phyloP scores from a whole-genome alignment of 306 rosid genomes.

The Sesbania bispinosa region DNA sequence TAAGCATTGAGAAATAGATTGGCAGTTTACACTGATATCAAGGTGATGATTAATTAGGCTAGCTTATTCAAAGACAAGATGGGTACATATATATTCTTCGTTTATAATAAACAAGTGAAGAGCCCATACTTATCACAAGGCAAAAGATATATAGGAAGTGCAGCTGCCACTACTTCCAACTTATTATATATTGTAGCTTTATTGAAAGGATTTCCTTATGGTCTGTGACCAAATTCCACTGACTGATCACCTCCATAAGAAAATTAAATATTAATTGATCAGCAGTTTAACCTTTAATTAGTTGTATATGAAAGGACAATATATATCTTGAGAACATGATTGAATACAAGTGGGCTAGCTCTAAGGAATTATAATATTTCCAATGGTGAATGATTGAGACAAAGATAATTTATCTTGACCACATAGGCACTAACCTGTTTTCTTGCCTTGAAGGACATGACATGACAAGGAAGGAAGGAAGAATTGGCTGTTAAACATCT shows the following conservation, averaged over 20 bases:
- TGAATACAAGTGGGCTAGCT: conserved; percentile 50
- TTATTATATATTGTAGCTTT: background rate
- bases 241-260: conserved; percentile 32
- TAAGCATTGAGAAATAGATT: background rate
- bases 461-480: conserved; percentile 19
- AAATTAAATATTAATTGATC: conserved; percentile 25
- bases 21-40: background rate
- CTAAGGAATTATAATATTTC: conserved; percentile 34
- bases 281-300: conserved; percentile 15
- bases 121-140: conserved; percentile 33
- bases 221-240: conserved; percentile 33
- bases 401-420: conserved; percentile 41
- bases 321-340: conserved; percentile 23
- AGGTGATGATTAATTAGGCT: background rate
- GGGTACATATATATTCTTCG: background rate
- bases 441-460: conserved; percentile 28
- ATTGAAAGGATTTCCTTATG: conserved; percentile 24
- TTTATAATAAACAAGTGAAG: conserved; percentile 23
- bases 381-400: conserved; percentile 39
- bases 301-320: background rate
- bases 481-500: background rate
- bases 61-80: background rate
- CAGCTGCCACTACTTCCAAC: conserved; percentile 30
- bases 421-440: conserved; percentile 29
- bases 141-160: conserved; percentile 26